phyloP scores from a whole-genome alignment of 179 eudicot genomes.

The Nepenthes alata region DNA sequence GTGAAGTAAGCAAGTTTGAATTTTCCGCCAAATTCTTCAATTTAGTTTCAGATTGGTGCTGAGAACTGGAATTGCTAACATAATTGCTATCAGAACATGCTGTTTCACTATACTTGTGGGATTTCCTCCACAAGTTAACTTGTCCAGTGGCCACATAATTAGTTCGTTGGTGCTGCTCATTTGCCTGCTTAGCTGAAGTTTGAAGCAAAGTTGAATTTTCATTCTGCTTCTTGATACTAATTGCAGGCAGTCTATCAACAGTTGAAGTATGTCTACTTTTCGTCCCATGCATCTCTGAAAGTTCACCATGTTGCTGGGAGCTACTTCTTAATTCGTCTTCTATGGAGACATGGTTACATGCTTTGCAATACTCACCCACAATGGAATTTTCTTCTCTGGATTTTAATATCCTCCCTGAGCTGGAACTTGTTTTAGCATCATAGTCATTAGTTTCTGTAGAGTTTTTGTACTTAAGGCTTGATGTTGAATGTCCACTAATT shows the following conservation, averaged over 20 bases:
- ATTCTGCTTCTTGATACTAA: constrained; percentile 21
- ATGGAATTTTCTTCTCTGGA: constrained; percentile 16
- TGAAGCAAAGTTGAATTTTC: constrained; percentile 17
- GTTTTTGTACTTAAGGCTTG: constrained; percentile 27
- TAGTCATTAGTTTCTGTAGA: constrained; percentile 15
- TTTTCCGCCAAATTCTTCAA: constrained; percentile 21
- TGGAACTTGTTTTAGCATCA: constrained; percentile 17
- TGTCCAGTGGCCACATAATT: constrained; percentile 18
- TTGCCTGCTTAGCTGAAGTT: constrained; percentile 18
- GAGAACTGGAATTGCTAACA: constrained; percentile 2
- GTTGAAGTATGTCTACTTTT: constrained; percentile 16
- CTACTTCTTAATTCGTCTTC: constrained; percentile 18
- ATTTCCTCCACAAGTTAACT: constrained; percentile 20
- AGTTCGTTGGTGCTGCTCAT: constrained; percentile 16
- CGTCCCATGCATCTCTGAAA: constrained; percentile 23
- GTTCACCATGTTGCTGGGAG: constrained; percentile 16
- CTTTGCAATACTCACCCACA: constrained; percentile 18
- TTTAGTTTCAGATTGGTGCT: constrained; percentile 12
- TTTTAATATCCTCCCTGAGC: constrained; percentile 13
- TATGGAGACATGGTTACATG: constrained; percentile 24
- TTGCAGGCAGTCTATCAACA: constrained; percentile 20
- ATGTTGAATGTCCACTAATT: constrained; percentile 14
- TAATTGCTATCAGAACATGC: constrained; percentile 7
- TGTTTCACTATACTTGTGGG: constrained; percentile 17
- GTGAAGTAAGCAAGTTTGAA: constrained; percentile 18